Conservation (phyloP, 2,329 filamentous ascomycete species). For the Laburnicola sp. region DNA sequence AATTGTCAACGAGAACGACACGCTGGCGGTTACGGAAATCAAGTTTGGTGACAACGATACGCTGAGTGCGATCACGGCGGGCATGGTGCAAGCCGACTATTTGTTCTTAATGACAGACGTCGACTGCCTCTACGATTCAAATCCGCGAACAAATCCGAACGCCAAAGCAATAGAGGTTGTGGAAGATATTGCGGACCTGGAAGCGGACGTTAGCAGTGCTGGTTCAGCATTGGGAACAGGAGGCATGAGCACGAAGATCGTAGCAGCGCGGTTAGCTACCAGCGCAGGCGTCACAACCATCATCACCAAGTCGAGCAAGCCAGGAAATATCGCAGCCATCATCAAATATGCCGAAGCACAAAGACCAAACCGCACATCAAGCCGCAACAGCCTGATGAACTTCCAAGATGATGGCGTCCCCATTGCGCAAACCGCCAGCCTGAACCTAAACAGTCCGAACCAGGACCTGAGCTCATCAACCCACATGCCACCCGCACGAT, state of each 20-base stretch:
- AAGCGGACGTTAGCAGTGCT: conserved; percentile 87
- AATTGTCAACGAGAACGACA: conserved; percentile 99
- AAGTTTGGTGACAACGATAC: conserved; percentile 99
- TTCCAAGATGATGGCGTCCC: conserved; percentile 33
- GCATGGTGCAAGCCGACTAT: conserved; percentile 95
- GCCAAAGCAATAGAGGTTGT: conserved; percentile 91
- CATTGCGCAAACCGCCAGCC: conserved; percentile 24
- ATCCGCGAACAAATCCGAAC: conserved; percentile 81
- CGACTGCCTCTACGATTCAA: conserved; percentile 95
- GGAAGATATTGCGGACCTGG: conserved; percentile 78
- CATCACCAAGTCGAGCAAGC: conserved; percentile 91
- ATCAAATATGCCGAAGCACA: conserved; percentile 75
- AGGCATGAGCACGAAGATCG: conserved; percentile 97
- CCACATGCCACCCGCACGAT: conserved; percentile 35
- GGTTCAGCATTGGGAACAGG: conserved; percentile 90
- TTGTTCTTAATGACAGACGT: conserved; percentile 99
- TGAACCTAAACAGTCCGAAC: conserved; percentile 23
- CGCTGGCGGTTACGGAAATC: conserved; percentile 93
- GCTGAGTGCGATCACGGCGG: conserved; percentile 91
- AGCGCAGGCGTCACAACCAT: conserved; percentile 94
- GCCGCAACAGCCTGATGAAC: conserved; percentile 34
- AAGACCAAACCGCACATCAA: conserved; percentile 46
- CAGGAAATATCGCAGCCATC: conserved; percentile 87
- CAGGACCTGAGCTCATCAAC: conserved; percentile 29
- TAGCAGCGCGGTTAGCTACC: conserved; percentile 87